Conservation (phyloP, 2,329 filamentous ascomycete species). For the Septoria petroselini region DNA sequence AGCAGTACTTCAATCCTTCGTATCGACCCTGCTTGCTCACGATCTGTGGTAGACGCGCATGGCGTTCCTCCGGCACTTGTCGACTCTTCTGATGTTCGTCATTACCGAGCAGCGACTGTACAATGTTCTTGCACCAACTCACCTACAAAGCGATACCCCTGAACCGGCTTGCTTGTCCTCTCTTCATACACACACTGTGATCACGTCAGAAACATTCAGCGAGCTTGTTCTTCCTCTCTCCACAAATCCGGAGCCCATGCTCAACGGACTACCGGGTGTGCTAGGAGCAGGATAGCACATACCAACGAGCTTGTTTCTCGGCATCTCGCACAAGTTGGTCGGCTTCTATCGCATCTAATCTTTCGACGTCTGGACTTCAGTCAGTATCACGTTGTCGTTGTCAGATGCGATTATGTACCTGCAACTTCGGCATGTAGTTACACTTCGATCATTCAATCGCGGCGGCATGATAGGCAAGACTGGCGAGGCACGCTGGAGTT, state of each 20-base stretch:
- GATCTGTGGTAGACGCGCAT: neutral
- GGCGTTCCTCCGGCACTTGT: neutral
- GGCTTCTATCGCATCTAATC: slow-evolving; percentile 19
- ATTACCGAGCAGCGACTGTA: too few relatives aligned
- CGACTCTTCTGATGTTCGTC: neutral
- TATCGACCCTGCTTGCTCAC: slow-evolving; percentile 4
- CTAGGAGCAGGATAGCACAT: slow-evolving; percentile 4
- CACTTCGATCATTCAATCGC: slow-evolving; percentile 18
- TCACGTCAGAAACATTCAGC: neutral
- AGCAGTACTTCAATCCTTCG: slow-evolving; percentile 16
- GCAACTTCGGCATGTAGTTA: slow-evolving; percentile 23
- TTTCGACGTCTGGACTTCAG: slow-evolving; percentile 19
- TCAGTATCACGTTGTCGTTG: neutral
- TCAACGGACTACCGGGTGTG: too few relatives aligned
- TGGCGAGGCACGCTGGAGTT: neutral
- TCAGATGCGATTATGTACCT: slow-evolving; percentile 11
- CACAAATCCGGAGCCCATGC: neutral
- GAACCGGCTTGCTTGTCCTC: slow-evolving; percentile 6
- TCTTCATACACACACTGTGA: slow-evolving; percentile 23
- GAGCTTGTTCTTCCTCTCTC: too few relatives aligned
- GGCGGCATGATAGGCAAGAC: slow-evolving; percentile 14
- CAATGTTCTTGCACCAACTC: slow-evolving; percentile 3
- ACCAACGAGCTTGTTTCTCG: slow-evolving; percentile 20
- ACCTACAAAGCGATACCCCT: slow-evolving; percentile 23
- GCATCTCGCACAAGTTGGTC: slow-evolving; percentile 21